Conservation (phyloP, 2,329 filamentous ascomycete genomes). For the Monilinia polystroma region DNA sequence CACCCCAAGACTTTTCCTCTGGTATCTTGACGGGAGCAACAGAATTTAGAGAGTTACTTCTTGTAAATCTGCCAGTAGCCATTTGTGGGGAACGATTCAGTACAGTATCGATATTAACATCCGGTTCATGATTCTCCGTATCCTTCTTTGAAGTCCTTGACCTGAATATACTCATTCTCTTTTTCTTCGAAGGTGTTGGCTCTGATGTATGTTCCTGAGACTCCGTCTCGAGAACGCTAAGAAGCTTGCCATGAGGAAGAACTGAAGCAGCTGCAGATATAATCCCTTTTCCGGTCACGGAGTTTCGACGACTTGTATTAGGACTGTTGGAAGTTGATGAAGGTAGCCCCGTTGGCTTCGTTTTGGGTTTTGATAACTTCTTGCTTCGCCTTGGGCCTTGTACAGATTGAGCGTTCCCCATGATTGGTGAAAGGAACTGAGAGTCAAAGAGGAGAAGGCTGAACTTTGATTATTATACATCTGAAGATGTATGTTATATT, state of each 20-base stretch:
- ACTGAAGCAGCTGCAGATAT: conserved; percentile 1
- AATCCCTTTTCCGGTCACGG: conserved; percentile 26
- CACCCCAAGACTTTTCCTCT: conserved; percentile 11
- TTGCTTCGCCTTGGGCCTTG: conserved; percentile 28
- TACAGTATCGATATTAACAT: neutral
- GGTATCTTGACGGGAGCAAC: neutral
- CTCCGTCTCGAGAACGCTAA: conserved; percentile 14
- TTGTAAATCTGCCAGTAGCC: conserved; percentile 6
- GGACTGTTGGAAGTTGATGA: conserved; percentile 26
- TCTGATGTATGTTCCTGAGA: neutral
- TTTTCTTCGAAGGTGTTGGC: conserved; percentile 23
- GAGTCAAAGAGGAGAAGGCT: conserved; percentile 19
- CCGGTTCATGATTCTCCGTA: neutral
- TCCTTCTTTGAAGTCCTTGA: conserved; percentile 19
- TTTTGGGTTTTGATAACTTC: conserved; percentile 40
- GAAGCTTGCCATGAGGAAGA: conserved; percentile 10
- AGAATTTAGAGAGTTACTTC: conserved; percentile 22
- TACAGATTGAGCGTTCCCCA: conserved; percentile 38
- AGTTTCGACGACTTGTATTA: conserved; percentile 32
- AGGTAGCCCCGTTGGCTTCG: conserved; percentile 33
- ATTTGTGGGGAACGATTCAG: neutral
- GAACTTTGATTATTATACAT: conserved; percentile 15
- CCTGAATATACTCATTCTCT: conserved; percentile 22
- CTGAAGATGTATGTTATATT: conserved; percentile 20
- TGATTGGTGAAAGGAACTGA: conserved; percentile 24